Conservation (phyloP, 768 basidiomycete genomes). For the Hypholoma fasciculare region DNA sequence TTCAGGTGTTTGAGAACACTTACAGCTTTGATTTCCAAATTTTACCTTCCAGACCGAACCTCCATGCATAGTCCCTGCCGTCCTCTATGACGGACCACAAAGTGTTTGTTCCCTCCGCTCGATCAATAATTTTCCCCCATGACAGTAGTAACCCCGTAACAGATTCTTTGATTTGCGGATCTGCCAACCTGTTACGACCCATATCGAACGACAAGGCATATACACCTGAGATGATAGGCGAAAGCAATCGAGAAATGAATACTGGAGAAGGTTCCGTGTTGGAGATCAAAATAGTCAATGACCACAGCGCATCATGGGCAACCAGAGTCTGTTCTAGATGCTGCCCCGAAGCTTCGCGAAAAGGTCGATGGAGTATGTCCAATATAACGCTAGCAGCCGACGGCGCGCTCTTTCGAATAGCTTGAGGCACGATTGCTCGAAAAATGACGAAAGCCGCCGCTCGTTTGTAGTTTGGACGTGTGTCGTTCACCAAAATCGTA, state of each 20-base stretch:
- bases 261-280: conserved; percentile 81
- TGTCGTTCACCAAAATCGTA: conserved; percentile 43
- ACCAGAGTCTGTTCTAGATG: conserved; percentile 13
- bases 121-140: conserved; percentile 71
- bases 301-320: conserved; percentile 45
- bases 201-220: conserved; percentile 65
- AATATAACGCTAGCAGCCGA: conserved; percentile 39
- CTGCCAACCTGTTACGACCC: conserved; percentile 54
- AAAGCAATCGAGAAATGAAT: conserved; percentile 61
- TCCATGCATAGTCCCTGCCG: conserved; percentile 54
- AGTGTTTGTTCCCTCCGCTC: conserved; percentile 49
- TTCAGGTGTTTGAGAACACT: neutral
- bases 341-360: conserved; percentile 27
- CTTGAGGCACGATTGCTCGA: conserved; percentile 52
- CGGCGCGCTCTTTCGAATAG: conserved; percentile 22
- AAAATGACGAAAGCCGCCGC: conserved; percentile 72
- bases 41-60: conserved; percentile 54
- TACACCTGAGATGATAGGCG: conserved; percentile 66
- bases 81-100: conserved; percentile 60
- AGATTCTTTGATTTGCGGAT: conserved; percentile 62
- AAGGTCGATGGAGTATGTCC: conserved; percentile 52
- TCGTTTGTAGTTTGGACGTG: conserved; percentile 48
- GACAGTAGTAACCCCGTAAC: conserved; percentile 62
- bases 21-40: conserved; percentile 39
- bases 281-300: conserved; percentile 56